Percentiles rank a stretch among this genome's conserved stretches.
Conservation (phyloP, 2,329 filamentous ascomycete genomes). For the Nothophaeocryptopus gaeumannii region DNA sequence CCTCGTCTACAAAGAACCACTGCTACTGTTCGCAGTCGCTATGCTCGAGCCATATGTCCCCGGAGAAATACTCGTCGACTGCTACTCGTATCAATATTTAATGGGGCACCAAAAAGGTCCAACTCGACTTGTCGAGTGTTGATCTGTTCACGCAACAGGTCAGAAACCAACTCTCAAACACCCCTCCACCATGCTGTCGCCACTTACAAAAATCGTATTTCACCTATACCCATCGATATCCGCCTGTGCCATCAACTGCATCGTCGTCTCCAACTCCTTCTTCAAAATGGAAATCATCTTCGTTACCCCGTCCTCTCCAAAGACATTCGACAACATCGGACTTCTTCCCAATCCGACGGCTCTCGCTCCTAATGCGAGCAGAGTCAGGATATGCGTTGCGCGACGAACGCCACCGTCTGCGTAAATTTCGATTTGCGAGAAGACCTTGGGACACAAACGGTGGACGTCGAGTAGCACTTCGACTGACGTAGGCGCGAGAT, state of each 20-base stretch:
- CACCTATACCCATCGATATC: slow-evolving; percentile 16
- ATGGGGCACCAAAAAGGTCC: slow-evolving; percentile 14
- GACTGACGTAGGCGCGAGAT: slow-evolving; percentile 61
- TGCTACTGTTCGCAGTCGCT: too few species aligned
- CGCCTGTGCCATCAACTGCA: slow-evolving; percentile 15
- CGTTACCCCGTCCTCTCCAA: slow-evolving; percentile 60
- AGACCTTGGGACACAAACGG: slow-evolving; percentile 46
- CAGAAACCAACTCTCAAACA: neutral
- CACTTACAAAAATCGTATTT: slow-evolving; percentile 16
- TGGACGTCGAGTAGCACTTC: slow-evolving; percentile 77
- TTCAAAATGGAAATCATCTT: slow-evolving; percentile 17
- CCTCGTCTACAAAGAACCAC: too few species aligned
- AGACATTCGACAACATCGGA: slow-evolving; percentile 53
- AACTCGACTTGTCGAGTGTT: slow-evolving; percentile 18
- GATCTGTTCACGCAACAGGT: slow-evolving; percentile 2
- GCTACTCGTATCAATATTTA: neutral
- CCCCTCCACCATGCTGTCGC: neutral
- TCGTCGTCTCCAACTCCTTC: slow-evolving; percentile 18
- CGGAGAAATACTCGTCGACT: neutral
- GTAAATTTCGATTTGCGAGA: slow-evolving; percentile 40
- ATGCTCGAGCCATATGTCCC: neutral
- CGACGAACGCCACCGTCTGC: slow-evolving; percentile 41
- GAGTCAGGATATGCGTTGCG: slow-evolving; percentile 37
- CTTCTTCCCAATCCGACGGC: slow-evolving; percentile 49
- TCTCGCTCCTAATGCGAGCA: slow-evolving; percentile 39